Base-by-base conservation (phyloP, 805 yeast species). In the Zygosaccharomyces siamensis region DNA sequence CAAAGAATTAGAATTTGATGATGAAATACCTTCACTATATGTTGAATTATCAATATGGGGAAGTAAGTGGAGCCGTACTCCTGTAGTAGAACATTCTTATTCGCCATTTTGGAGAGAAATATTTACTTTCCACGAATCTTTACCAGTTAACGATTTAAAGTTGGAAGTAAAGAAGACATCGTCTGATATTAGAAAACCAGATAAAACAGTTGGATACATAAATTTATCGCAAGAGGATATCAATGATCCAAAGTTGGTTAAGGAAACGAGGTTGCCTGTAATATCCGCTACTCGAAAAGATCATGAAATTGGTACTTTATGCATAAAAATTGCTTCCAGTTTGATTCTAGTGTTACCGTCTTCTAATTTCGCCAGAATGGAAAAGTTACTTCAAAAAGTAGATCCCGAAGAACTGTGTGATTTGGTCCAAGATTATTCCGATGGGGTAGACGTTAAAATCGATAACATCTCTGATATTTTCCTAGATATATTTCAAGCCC, bases 71-170 rank as follows among this genome's bases (percentile, higher is more conserved):
- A 87, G 86, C 33, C 72, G 89, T 55, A 87, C 97, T 0, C 83
- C 89, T 2, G 71, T 79, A 5, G 83, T 83, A 0, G 69, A 72
- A 32, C 70, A 76, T 40, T 49, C 64, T 2, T 55, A 64, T 0
- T 74, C 75, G 47, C 90, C 95, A 1, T 87, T 87, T 61, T 90
- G 96, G 93, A 80, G 89, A 60, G 96, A 90, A 59, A 79, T 74
- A 39, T 85, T 86, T 60, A 68, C 75, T 1, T 69, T 85, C n/a
- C 79, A 81, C 44, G 69, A 83, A 37, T 84, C 86, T 7, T 46
- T 70, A 5, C 52, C 74, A 39, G 79, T 81, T 2, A 78, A 74
- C 58, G 73, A 72, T 61, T 72, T 80, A 54, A 78, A 71, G 54
- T 73, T 79, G 12, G 66, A 71, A 42, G 71, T 79, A 48, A 81